Evolutionary conservation across 345 rosid genomes (phyloP), one percentile per base, ranked within the genome.

Genomic region (Psidium friedrichsthalianum): DNA sequence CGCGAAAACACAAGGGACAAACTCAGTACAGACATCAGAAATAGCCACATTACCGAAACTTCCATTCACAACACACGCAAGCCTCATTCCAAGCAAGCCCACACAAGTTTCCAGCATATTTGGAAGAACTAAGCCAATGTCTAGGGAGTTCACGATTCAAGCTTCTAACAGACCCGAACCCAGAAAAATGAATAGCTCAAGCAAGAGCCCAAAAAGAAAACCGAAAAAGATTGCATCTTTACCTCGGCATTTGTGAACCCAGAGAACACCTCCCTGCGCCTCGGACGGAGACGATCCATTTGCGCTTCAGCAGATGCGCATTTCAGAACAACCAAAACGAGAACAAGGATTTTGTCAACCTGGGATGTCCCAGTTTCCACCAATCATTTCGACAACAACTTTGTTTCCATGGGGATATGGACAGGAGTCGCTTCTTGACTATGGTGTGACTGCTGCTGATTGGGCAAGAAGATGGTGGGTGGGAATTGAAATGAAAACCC

Each of bases 211-310:
- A 47, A 8, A 49, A 49, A 10, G 10, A 80, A 61, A 82, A 7
- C 42, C 51, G 8, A 10, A 56, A 78, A 55, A 1, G 78, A 18
- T 40, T 40, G 47, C 27, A 22, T 36, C 76, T 53, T 82, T 85
- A 92, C 95, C 95, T 93, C 95, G 42, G 90, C 82, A 52, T 83
- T 74, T 5, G 90, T 76, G 87, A 93, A 93, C 76, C 95, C 95
- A 59, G 92, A 86, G 84, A 91, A 93, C 3, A 82, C 51, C 64
- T 64, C 86, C 78, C 92, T 89, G 56, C 78, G 85, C 51, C 94
- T 89, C 4, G 91, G 91, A 44, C 93, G 93, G 55, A 93, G 92
- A 81, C 91, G 90, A 90, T 88, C 94, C 93, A 91, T 90, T 55
- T 32, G 84, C 59, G 25, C 22, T 51, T 52, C 56, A 82, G 84